phyloP scores from a whole-genome alignment of 2,329 filamentous ascomycete species.

The Ilyonectria sp. region DNA sequence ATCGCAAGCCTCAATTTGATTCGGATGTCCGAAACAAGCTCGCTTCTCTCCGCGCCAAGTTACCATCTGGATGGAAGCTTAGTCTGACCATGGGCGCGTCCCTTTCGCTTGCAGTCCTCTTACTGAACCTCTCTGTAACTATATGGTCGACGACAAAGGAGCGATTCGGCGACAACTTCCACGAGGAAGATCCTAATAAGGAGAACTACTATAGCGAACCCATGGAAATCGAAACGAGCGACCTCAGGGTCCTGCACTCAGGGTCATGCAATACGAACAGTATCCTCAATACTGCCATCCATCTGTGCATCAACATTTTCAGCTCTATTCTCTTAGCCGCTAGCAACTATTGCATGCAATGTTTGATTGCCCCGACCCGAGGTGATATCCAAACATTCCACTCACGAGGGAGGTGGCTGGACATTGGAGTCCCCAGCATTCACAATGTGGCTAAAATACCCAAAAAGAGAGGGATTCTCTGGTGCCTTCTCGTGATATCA shows the following conservation, averaged over 20 bases:
- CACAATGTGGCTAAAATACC: constrained; percentile 32
- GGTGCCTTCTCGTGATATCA: constrained; percentile 15
- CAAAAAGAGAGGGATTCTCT: neutral
- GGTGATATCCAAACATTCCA: constrained; percentile 46
- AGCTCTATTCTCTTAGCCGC: constrained; percentile 28
- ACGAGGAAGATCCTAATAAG: too few relatives aligned
- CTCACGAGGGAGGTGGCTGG: constrained; percentile 27
- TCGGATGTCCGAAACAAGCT: too few relatives aligned
- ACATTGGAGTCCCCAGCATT: constrained; percentile 37
- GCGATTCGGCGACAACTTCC: too few relatives aligned
- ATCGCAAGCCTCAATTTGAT: too few relatives aligned
- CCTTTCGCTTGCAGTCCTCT: too few relatives aligned
- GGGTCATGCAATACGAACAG: constrained; percentile 17
- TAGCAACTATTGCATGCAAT: constrained; percentile 56
- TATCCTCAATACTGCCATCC: constrained; percentile 18
- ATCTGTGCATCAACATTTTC: constrained; percentile 32
- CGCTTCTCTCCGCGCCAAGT: too few relatives aligned
- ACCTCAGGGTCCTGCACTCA: neutral
- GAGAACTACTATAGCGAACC: too few relatives aligned
- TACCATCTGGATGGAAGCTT: too few relatives aligned
- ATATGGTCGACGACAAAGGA: too few relatives aligned
- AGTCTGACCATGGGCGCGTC: too few relatives aligned
- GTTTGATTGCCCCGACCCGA: constrained; percentile 51
- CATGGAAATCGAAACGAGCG: too few relatives aligned
- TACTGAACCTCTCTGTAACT: too few relatives aligned